phyloP scores from a whole-genome alignment of 305 asterid genomes.

The Fraxinus greggii region DNA sequence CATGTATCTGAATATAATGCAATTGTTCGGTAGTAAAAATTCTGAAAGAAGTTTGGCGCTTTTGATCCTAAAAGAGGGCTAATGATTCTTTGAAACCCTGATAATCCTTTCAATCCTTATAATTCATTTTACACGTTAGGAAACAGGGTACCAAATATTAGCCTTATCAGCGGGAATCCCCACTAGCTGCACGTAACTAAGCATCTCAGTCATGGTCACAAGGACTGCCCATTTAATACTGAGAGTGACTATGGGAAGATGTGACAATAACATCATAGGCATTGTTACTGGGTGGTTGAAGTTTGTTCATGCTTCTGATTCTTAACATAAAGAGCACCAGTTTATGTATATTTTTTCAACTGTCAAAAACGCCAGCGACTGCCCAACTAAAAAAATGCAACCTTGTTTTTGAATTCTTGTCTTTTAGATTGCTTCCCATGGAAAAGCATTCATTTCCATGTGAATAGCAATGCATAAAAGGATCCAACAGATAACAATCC shows the following conservation, averaged over 20 bases:
- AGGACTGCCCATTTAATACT: not conserved
- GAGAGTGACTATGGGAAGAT: not conserved
- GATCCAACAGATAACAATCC: not conserved
- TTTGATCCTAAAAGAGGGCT: not conserved
- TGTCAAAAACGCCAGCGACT: not conserved
- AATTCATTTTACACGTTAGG: not conserved
- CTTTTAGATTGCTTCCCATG: not conserved
- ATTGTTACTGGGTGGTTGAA: not conserved
- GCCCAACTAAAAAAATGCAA: not conserved
- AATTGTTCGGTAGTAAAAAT: not conserved
- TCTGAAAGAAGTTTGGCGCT: not conserved
- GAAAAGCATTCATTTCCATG: not conserved
- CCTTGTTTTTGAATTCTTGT: not conserved
- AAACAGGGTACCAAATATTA: not conserved
- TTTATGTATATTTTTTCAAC: not conserved
- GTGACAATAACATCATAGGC: not conserved
- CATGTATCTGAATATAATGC: not conserved
- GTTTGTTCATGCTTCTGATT: not conserved
- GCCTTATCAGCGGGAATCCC: not conserved
- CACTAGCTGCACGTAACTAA: not conserved
- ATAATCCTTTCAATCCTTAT: not conserved
- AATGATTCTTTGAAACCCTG: not conserved
- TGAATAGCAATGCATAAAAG: not conserved
- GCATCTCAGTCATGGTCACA: not conserved
- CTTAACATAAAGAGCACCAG: not conserved